phyloP scores from a whole-genome alignment of 2,329 filamentous ascomycete species.

The Botrytis sinoallii region DNA sequence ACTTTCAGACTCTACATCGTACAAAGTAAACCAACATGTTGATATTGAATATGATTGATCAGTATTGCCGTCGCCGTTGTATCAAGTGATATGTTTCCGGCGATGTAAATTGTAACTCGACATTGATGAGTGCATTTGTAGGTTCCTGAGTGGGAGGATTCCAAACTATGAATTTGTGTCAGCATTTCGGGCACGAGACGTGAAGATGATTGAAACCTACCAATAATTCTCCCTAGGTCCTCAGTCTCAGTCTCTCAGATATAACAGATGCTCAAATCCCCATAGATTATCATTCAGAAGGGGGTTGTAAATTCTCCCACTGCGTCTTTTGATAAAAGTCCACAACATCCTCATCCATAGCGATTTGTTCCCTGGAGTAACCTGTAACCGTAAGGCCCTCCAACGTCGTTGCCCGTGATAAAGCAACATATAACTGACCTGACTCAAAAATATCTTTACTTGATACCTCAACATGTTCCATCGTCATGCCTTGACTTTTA shows the following conservation, averaged over 20 bases:
- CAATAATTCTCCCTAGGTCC: neutral
- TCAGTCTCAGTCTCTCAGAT: neutral
- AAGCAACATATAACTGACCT: conserved; percentile 33
- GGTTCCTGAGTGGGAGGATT: too few species aligned
- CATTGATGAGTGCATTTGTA: neutral
- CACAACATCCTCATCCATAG: conserved; percentile 30
- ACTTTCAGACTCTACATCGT: neutral
- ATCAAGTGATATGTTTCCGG: neutral
- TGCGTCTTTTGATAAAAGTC: conserved; percentile 30
- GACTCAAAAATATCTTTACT: conserved; percentile 31
- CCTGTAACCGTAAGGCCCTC: conserved; percentile 33
- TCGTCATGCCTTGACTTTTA: conserved; percentile 90
- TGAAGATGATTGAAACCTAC: neutral
- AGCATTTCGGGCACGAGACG: neutral
- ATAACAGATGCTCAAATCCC: neutral
- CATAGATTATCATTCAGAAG: neutral
- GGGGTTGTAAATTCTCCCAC: conserved; percentile 28
- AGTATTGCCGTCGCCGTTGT: neutral
- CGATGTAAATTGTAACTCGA: neutral
- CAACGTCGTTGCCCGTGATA: conserved; percentile 30
- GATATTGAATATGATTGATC: neutral
- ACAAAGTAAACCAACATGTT: neutral
- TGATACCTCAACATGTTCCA: conserved; percentile 32
- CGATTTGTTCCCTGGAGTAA: conserved; percentile 22
- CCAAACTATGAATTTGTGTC: neutral